These are phyloP conservation scores for Mycocentrospora acerina DNA, from an alignment of 2,329 filamentous ascomycete species.

Conservation along the genomic window DNA sequence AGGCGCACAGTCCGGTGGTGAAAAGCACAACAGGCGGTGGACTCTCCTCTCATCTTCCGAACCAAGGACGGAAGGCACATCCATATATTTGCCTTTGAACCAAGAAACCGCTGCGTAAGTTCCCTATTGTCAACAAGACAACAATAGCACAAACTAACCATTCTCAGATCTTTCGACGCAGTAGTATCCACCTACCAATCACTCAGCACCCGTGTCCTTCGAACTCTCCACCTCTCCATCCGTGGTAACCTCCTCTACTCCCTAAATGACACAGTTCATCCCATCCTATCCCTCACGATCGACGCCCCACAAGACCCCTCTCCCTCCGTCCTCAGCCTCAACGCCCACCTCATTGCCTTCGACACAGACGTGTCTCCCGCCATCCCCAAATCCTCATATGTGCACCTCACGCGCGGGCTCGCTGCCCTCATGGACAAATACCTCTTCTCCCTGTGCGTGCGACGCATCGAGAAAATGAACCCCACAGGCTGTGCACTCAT, in stretches of 20 bases:
- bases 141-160: conserved; percentile 13
- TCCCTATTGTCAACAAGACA: no score
- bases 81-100: conserved; percentile 85
- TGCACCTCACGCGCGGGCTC: conserved; percentile 76
- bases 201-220: conserved; percentile 74
- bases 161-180: conserved; percentile 73
- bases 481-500: conserved; percentile 78
- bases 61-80: conserved; percentile 58
- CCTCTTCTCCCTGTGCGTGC: conserved; percentile 66
- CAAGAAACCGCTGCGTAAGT: conserved; percentile 76
- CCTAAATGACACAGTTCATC: conserved; percentile 58
- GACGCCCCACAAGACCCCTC: conserved; percentile 78
- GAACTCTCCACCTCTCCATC: conserved; percentile 86
- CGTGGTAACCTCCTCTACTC: conserved; percentile 84
- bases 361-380: conserved; percentile 78
- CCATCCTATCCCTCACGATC: conserved; percentile 48
- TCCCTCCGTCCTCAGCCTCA: conserved; percentile 77
- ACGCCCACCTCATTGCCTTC: conserved; percentile 80
- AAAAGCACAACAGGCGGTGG: conserved; percentile 72
- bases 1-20: conserved; percentile 46
- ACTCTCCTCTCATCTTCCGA: conserved; percentile 65
- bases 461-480: conserved; percentile 80
- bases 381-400: conserved; percentile 66
- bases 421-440: conserved; percentile 76
- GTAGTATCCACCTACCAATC: conserved; percentile 82